These are phyloP conservation scores for Boletellus sp. DNA, from an alignment of 768 basidiomycete genomes.

Conservation along the genomic window DNA sequence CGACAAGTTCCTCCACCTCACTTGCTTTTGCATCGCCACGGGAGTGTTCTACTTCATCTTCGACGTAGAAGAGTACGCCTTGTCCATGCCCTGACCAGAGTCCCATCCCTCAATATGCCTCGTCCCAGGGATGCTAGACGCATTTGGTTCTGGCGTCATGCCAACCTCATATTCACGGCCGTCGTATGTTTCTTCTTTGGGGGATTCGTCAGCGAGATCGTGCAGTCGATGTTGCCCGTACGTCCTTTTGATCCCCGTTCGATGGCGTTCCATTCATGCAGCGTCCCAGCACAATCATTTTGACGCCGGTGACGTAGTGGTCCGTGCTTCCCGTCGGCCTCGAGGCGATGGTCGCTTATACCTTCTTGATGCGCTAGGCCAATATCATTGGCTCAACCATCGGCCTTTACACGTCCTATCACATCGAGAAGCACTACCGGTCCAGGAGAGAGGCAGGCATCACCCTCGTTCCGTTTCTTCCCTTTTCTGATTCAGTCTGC, in stretches of 20 bases:
- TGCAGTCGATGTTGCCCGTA: constrained; percentile 75
- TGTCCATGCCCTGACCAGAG: not conserved
- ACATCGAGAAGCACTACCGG: constrained; percentile 74
- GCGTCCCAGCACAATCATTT: constrained; percentile 60
- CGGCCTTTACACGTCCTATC: constrained; percentile 62
- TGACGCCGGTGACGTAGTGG: constrained; percentile 68
- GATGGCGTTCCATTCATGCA: constrained; percentile 1
- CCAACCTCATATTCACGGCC: constrained; percentile 62
- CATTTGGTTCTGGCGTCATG: constrained; percentile 85
- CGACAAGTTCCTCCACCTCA: constrained; percentile 76
- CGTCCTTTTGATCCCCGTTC: constrained; percentile 15
- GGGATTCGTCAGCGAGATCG: constrained; percentile 76
- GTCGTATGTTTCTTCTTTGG: constrained; percentile 77
- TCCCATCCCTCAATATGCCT: not conserved
- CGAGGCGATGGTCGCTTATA: constrained; percentile 7
- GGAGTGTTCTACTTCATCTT: constrained; percentile 84
- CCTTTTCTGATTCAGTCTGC: not conserved
- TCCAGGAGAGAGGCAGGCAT: constrained; percentile 66
- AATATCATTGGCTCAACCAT: constrained; percentile 71
- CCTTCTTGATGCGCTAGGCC: constrained; percentile 45
- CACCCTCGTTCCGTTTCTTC: not conserved
- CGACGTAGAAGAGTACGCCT: constrained; percentile 79
- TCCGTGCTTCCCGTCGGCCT: constrained; percentile 34
- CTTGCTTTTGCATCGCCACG: constrained; percentile 73
- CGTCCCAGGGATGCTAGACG: constrained; percentile 61